phyloP scores from a whole-genome alignment of 1,139 yeast species.

The Scheffersomyces titani region DNA sequence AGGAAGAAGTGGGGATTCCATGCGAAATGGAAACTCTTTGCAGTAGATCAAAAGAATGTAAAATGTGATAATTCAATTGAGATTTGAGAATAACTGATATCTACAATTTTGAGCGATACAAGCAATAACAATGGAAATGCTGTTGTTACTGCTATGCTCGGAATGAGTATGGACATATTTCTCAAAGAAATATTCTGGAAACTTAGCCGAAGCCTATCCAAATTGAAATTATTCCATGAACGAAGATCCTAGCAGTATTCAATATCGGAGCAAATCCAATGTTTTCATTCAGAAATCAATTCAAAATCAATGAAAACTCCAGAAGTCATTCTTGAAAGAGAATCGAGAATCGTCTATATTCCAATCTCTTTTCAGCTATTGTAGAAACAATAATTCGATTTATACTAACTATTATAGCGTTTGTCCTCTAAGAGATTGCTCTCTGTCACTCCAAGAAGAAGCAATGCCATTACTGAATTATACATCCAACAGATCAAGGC shows the following conservation, averaged over 20 bases:
- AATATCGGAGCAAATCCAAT: no score
- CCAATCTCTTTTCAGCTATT: not conserved
- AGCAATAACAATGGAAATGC: not conserved
- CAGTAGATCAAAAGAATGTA: not conserved
- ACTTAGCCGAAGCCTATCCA: no score
- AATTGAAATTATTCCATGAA: no score
- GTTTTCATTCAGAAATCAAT: no score
- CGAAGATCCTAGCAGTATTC: no score
- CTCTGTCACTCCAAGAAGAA: constrained; percentile 47
- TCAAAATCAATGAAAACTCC: no score
- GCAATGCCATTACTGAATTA: constrained; percentile 77
- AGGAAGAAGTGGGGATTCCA: not conserved
- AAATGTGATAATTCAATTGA: not conserved
- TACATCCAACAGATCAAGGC: constrained; percentile 85
- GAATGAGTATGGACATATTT: not conserved
- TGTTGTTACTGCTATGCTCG: no score
- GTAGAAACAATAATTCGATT: not conserved
- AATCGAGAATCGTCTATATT: not conserved
- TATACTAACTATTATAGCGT: constrained; percentile 16
- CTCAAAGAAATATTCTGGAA: not conserved
- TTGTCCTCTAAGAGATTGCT: constrained; percentile 43
- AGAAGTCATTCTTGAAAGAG: not conserved
- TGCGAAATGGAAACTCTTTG: not conserved
- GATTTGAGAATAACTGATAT: not conserved
- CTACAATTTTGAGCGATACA: not conserved